A percentile compares a stretch with the other conserved stretches of the same genome.
phyloP scores from a whole-genome alignment of 2,329 filamentous ascomycete genomes.

The Exserohilum rostratum region DNA sequence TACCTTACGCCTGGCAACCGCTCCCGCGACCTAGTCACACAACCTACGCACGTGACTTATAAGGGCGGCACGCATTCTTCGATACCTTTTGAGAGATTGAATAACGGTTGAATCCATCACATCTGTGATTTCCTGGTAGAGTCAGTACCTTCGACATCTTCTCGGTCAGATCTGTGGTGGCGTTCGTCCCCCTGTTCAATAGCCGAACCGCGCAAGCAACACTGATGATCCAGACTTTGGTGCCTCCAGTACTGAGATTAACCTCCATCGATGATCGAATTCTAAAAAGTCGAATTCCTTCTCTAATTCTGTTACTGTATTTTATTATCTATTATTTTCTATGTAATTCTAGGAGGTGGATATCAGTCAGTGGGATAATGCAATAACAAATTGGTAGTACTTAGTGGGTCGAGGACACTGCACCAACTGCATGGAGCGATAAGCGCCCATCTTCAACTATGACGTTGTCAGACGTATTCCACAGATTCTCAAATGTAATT shows the following conservation, averaged over 20 bases:
- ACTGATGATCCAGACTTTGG: not conserved
- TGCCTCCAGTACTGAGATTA: no score
- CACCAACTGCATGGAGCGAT: no score
- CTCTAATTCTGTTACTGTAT: no score
- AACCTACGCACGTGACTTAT: slow-evolving; percentile 22
- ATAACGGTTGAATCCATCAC: slow-evolving; percentile 2
- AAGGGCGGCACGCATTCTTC: slow-evolving; percentile 15
- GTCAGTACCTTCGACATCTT: not conserved
- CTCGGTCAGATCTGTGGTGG: not conserved
- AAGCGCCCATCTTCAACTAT: slow-evolving; percentile 6
- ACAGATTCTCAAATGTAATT: not conserved
- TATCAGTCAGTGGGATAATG: not conserved
- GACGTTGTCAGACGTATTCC: not conserved
- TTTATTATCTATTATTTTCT: no score
- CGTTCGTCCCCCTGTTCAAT: not conserved
- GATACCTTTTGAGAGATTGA: not conserved
- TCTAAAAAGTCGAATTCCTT: no score
- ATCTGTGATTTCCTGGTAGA: no score
- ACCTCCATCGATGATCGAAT: no score
- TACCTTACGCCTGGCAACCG: slow-evolving; percentile 27
- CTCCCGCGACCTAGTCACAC: slow-evolving; percentile 26
- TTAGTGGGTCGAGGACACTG: no score
- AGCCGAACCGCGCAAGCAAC: not conserved
- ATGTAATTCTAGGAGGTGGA: no score
- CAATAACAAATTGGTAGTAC: no score